Evolutionary conservation across 495 filamentous ascomycete species (phyloP), one percentile per base, ranked within the genome.

Genomic region (Hypoxylon fuscum): DNA sequence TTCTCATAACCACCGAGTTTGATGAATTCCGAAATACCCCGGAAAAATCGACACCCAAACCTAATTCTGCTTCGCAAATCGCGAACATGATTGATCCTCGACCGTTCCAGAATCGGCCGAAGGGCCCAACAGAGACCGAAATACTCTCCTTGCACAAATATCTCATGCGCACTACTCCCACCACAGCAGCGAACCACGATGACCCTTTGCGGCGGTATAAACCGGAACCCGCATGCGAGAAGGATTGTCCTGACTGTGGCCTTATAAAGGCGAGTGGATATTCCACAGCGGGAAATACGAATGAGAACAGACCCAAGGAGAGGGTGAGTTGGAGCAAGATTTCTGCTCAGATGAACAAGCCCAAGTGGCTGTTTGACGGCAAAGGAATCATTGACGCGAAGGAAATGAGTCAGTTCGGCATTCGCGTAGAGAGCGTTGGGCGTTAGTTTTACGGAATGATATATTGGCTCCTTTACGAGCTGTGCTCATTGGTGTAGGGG

Each of bases 301-400:
- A 62, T 12, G 46, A 55, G 18, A 25, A 53, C 20, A 53, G 50
- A 18, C 29, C 49, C 2, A 68, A 57, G 42, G 60, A 45, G 37
- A 52, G 15, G 18, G 42, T 71, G 1, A 61, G 69, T 49, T 71
- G 62, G 68, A 46, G 27, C 35, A 62, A 42, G 51, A 77, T 78
- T 3, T 76, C 77, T 17, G 61, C 67, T 11, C 72, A 76, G 23
- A 90, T 92, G 88, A 77, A 80, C 41, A 83, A 86, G 51, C 89
- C 89, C 1, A 83, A 81, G 57, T 88, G 84, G 77, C 74, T 91
- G 4, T 91, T 92, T 69, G 89, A 92, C 55, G 89, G 89, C 12
- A 81, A 87, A 23, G 83, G 86, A 22, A 74, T 89, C 20, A 69
- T 91, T 11, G 83, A 91, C 63, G 73, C 76, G 6, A 66, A 60